Conservation (phyloP, 768 basidiomycete species). For the Boletus subcaerulescens region DNA sequence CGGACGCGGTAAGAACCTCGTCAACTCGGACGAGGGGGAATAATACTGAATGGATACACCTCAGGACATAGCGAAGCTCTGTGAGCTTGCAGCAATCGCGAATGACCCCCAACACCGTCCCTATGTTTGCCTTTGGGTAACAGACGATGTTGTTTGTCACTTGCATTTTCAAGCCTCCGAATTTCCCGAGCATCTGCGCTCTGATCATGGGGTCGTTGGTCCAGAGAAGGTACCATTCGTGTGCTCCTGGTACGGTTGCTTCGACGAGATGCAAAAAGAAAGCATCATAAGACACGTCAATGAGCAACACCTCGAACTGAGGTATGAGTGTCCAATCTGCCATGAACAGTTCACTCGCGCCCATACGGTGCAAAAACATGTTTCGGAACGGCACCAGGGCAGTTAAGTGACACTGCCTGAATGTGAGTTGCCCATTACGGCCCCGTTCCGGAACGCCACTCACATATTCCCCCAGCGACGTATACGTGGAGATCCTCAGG, state of each 20-base stretch:
- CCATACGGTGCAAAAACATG: conserved; percentile 19
- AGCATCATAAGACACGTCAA: conserved; percentile 28
- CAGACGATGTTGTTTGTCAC: neutral
- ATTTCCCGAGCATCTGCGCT: conserved; percentile 24
- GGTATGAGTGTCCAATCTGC: conserved; percentile 16
- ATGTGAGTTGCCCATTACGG: neutral
- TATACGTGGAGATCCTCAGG: neutral
- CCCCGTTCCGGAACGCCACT: neutral
- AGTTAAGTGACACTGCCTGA: neutral
- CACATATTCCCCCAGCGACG: neutral
- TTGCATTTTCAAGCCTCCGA: neutral
- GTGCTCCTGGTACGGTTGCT: conserved; percentile 23
- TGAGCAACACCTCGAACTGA: conserved; percentile 23
- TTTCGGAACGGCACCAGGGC: conserved; percentile 5
- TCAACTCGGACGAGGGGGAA: neutral
- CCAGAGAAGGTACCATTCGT: conserved; percentile 6
- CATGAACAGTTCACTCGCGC: conserved; percentile 24
- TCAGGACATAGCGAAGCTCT: conserved; percentile 9
- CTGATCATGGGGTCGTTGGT: conserved; percentile 18
- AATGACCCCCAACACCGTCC: conserved; percentile 1
- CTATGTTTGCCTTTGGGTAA: conserved; percentile 19
- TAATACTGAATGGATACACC: neutral
- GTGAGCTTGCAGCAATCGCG: neutral
- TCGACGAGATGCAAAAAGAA: conserved; percentile 23
- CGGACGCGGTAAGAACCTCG: conserved; percentile 11